Percentiles rank a stretch among this genome's conserved stretches.
Evolutionary conservation across 495 filamentous ascomycete species (phyloP).

Genomic region (Hapsidospora chrysogenum): DNA sequence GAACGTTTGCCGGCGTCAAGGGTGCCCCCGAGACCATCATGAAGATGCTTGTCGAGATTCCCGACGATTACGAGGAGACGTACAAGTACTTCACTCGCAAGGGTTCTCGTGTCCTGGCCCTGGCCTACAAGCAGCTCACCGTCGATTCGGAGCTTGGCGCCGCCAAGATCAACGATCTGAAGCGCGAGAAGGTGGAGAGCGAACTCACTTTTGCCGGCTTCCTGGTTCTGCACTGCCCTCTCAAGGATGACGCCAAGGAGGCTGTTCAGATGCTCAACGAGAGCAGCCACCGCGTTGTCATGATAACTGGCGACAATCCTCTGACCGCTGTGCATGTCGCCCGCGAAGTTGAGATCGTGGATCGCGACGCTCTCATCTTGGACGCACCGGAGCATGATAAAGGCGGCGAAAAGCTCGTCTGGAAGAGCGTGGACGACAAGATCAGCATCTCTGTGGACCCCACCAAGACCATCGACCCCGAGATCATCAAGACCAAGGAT

Average conservation of each 20-base stretch:
- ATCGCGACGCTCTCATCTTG: slow-evolving; percentile 85
- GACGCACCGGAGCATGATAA: slow-evolving; percentile 87
- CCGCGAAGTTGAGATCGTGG: slow-evolving; percentile 90
- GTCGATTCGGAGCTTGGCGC: slow-evolving; percentile 64
- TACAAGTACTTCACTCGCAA: slow-evolving; percentile 96
- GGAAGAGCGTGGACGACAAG: slow-evolving; percentile 90
- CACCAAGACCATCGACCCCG: slow-evolving; percentile 57
- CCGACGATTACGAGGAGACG: slow-evolving; percentile 88
- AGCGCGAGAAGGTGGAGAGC: slow-evolving; percentile 80
- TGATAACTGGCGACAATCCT: slow-evolving; percentile 99
- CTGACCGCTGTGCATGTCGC: slow-evolving; percentile 94
- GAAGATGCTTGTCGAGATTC: slow-evolving; percentile 72
- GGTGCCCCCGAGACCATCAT: slow-evolving; percentile 93
- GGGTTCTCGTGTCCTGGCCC: slow-evolving; percentile 80
- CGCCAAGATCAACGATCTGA: slow-evolving; percentile 75
- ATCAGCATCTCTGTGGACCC: slow-evolving; percentile 77
- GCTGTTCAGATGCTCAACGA: slow-evolving; percentile 95
- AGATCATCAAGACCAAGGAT: slow-evolving; percentile 76
- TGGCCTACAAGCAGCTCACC: slow-evolving; percentile 84
- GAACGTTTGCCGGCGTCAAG: slow-evolving; percentile 89
- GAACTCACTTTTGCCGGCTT: slow-evolving; percentile 84
- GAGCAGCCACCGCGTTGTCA: slow-evolving; percentile 93
- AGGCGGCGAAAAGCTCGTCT: slow-evolving; percentile 68
- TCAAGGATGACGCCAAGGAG: slow-evolving; percentile 92
- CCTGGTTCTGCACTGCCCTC: slow-evolving; percentile 81